These are phyloP conservation scores for Zygnema cylindricum DNA, from an alignment of 139 green algal species.

Conservation along the genomic window DNA sequence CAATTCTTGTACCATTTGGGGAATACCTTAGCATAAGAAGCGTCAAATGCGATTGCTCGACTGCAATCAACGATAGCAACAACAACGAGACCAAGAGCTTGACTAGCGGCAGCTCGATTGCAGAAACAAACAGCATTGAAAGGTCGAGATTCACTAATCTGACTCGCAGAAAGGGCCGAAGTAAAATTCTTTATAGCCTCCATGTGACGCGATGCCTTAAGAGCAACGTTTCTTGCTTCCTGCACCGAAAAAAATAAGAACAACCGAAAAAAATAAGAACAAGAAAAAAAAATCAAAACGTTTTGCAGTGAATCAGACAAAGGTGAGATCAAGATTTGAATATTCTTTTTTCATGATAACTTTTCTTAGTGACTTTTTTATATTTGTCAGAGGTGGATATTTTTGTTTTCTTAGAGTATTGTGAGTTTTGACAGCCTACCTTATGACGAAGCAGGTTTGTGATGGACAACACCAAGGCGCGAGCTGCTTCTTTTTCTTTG, in stretches of 20 bases:
- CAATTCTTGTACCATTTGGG: too few species aligned
- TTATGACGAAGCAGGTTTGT: background rate
- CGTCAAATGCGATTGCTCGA: constrained; percentile 48
- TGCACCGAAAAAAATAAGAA: constrained; percentile 66
- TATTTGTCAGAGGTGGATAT: too few species aligned
- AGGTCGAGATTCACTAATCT: constrained; percentile 27
- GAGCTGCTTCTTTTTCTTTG: background rate
- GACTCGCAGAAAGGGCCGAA: constrained; percentile 25
- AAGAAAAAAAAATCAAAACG: too few species aligned
- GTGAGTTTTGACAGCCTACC: too few species aligned
- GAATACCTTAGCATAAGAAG: constrained; percentile 57
- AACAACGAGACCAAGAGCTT: constrained; percentile 38
- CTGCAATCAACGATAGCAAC: constrained; percentile 61
- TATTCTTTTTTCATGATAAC: too few species aligned
- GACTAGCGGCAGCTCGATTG: constrained; percentile 56
- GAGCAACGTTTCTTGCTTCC: constrained; percentile 90
- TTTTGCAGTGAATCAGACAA: too few species aligned
- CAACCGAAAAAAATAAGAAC: too few species aligned
- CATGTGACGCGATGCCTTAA: constrained; percentile 77
- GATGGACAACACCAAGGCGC: background rate
- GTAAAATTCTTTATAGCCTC: constrained; percentile 86
- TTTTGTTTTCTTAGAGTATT: too few species aligned
- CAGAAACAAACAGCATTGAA: constrained; percentile 54
- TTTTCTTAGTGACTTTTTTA: too few species aligned
- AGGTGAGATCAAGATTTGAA: too few species aligned